A percentile compares a stretch with the other conserved stretches of the same genome.
These are phyloP conservation scores for Trichoderma harzianum DNA, from an alignment of 2,329 filamentous ascomycete species.

Conservation along the genomic window DNA sequence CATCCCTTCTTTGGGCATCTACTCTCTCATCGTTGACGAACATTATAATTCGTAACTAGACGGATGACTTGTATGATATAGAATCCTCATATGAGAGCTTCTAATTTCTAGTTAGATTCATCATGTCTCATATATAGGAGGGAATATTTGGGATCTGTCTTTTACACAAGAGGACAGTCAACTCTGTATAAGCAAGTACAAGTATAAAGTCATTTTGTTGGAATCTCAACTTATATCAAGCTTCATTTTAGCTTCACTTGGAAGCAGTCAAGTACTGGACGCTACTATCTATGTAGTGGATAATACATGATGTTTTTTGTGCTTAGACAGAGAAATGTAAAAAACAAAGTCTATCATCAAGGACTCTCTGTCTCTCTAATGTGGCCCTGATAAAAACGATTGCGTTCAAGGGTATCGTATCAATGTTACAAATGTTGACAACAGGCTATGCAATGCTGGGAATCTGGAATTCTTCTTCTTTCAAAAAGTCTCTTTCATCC, in stretches of 20 bases:
- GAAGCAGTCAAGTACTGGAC: not conserved
- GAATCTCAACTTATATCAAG: not conserved
- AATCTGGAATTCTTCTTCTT: not conserved
- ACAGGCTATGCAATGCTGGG: slow-evolving; percentile 15
- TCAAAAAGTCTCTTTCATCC: not conserved
- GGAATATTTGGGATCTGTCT: not conserved
- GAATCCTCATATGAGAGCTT: not conserved
- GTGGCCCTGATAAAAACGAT: not conserved
- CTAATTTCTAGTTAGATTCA: not conserved
- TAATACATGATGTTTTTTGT: not conserved
- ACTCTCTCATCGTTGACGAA: not conserved
- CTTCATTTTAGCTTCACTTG: not conserved
- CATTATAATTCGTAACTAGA: not conserved
- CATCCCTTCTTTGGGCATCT: not conserved
- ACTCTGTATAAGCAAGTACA: not conserved
- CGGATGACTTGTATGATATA: not conserved
- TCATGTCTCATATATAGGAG: not conserved
- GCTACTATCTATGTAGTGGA: not conserved
- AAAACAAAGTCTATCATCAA: not conserved
- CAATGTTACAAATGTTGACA: slow-evolving; percentile 17
- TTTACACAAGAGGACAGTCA: not conserved
- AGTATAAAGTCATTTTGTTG: not conserved
- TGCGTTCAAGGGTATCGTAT: slow-evolving; percentile 21
- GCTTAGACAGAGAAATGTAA: not conserved
- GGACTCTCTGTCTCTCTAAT: not conserved